Base-by-base conservation (phyloP, 169 alveolate genomes). In the Eimeria tenella region DNA sequence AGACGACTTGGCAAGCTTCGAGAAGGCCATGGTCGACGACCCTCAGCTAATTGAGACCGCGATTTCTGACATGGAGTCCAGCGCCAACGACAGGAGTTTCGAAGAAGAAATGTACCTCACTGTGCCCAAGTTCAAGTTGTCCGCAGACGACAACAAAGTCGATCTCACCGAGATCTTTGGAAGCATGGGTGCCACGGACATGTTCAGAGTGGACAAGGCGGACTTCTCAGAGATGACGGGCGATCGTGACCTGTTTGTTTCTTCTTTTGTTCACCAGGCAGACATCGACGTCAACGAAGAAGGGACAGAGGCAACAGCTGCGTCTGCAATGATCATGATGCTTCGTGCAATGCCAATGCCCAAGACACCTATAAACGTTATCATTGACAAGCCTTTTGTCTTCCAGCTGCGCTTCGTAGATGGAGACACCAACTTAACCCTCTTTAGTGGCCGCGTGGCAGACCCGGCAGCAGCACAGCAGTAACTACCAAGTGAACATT, bases 231-330 rank as follows among this genome's bases (percentile, higher is more conserved):
- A 70, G 21, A 90, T 90, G 17, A 90, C 84, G 17, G 94, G 94
- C 0, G 73, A 52, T 84, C 6, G 73, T 7, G 90, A 74, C 50
- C 90, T 90, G 58, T 56, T 60, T 15, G 90, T 90, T 71, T 90
- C 94, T 11, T 74, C 94, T 50, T 90, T 75, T 56, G 84, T 90
- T 9, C 94, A 90, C 60, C 87, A 74, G 49, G 94, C 94, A 21
- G 94, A 90, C 58, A 79, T 90, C 71, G 90, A 58, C 49, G 94
- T 90, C 2, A 83, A 90, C 21, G 94, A 90, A 58, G 73, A 90
- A 17, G 94, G 94, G 19, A 90, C 94, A 2, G 94, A 74, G n/a
- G 94, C 94, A 23, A 90, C 94, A 1, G 89, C 94, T 19, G 94
- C 94, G 8, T 55, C 94, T 19, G 90, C 90, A n/a, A 77, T 77